Evolutionary conservation across 441 rosid genomes (phyloP).

Genomic region (Erysimum pusillum): DNA sequence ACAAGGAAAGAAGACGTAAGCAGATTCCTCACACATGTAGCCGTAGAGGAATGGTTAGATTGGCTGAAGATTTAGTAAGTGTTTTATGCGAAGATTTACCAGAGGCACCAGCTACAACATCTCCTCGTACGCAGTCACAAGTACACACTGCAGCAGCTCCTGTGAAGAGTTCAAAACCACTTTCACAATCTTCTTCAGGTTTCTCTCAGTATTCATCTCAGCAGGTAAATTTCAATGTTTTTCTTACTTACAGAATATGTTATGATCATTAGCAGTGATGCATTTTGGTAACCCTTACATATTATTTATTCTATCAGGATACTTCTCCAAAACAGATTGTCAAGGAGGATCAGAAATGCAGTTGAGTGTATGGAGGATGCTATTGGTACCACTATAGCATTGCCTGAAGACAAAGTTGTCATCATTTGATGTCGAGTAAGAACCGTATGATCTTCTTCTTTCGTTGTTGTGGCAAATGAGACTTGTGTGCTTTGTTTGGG

Average conservation of each 20-base stretch:
- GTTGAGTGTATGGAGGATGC: slow-evolving; percentile 24
- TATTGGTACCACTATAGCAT: slow-evolving; percentile 12
- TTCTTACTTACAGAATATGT: too few species aligned
- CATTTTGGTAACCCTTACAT: neutral
- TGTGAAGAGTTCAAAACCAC: neutral
- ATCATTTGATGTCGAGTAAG: slow-evolving; percentile 13
- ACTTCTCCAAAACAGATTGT: too few species aligned
- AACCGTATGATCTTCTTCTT: neutral
- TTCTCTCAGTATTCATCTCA: neutral
- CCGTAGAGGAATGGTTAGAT: slow-evolving; percentile 19
- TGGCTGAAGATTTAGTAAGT: neutral
- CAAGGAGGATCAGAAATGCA: too few species aligned
- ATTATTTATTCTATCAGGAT: too few species aligned
- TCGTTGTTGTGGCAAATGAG: too few species aligned
- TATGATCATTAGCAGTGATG: neutral
- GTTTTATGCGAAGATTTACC: too few species aligned
- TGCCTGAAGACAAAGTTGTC: slow-evolving; percentile 25
- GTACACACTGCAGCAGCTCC: slow-evolving; percentile 8
- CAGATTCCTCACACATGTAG: too few species aligned
- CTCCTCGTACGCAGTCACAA: neutral
- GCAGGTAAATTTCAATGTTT: too few species aligned
- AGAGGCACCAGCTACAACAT: slow-evolving; percentile 1
- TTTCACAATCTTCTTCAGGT: neutral
- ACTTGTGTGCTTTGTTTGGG: too few species aligned
- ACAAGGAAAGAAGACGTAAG: slow-evolving; percentile 3